These are phyloP conservation scores for Phytopythium delawarense DNA, from an alignment of 352 stramenopile genomes.

Conservation along the genomic window DNA sequence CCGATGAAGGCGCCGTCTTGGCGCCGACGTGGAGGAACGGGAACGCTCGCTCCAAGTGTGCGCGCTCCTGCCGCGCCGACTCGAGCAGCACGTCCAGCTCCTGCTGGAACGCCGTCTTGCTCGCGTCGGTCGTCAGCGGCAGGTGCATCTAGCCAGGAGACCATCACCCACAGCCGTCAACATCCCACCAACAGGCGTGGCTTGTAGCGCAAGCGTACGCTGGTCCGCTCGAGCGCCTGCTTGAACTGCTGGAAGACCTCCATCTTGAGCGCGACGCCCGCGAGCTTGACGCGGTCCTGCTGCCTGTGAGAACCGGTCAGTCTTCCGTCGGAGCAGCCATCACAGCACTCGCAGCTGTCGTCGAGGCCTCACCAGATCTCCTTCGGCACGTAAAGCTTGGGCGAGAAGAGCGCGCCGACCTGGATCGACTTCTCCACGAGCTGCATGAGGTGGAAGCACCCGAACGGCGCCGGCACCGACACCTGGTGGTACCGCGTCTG, in stretches of 20 bases:
- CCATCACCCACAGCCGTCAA: not conserved
- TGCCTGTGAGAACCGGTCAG: conserved; percentile 18
- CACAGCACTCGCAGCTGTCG: not conserved
- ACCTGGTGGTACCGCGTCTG: conserved; percentile 62
- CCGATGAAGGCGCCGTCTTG: conserved; percentile 5
- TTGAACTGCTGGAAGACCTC: conserved; percentile 67
- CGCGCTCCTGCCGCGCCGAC: conserved; percentile 33
- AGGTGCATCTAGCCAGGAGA: conserved; percentile 40
- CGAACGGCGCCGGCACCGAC: conserved; percentile 45
- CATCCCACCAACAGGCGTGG: not conserved
- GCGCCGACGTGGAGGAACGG: conserved; percentile 39
- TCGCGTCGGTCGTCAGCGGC: conserved; percentile 37
- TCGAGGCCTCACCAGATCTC: conserved; percentile 53
- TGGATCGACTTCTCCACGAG: conserved; percentile 79
- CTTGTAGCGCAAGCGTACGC: conserved; percentile 18
- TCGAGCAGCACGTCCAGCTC: conserved; percentile 60
- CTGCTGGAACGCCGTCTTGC: conserved; percentile 43
- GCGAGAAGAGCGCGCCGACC: conserved; percentile 63
- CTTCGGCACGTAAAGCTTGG: conserved; percentile 69
- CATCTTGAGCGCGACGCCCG: conserved; percentile 53
- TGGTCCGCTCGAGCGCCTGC: conserved; percentile 63
- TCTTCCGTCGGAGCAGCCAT: not conserved
- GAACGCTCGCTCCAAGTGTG: conserved; percentile 53
- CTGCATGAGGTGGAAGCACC: conserved; percentile 77
- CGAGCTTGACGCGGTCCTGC: conserved; percentile 61